Conservation (phyloP, 257 asterid genomes). For the Henckelia pumila region DNA sequence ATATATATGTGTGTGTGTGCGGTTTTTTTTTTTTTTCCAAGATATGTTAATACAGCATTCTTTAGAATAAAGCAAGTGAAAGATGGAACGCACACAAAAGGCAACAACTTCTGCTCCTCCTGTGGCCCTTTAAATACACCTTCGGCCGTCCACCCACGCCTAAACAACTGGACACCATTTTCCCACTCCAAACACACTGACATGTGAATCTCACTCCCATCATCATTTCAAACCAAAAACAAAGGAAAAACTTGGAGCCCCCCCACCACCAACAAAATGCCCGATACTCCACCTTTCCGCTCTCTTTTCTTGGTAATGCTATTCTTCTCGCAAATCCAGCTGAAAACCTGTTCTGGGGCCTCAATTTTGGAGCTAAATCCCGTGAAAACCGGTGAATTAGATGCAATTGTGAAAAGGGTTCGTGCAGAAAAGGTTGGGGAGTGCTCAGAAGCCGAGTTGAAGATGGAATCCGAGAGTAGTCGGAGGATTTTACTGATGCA, state of each 20-base stretch:
- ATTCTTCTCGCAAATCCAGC: slow-evolving; percentile 26
- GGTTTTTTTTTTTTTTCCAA: too few species aligned
- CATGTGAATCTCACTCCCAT: slow-evolving; percentile 34
- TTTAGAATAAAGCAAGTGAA: background rate
- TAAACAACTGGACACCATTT: slow-evolving; percentile 25
- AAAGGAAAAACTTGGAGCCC: slow-evolving; percentile 2
- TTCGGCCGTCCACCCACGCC: too few species aligned
- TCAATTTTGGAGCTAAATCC: slow-evolving; percentile 42
- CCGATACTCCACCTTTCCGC: slow-evolving; percentile 24
- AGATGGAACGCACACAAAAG: background rate
- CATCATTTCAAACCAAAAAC: slow-evolving; percentile 22
- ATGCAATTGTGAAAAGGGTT: slow-evolving; percentile 37
- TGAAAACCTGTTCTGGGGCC: slow-evolving; percentile 34
- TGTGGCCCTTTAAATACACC: background rate
- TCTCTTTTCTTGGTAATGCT: slow-evolving; percentile 27
- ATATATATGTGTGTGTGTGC: too few species aligned
- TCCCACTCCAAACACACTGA: slow-evolving; percentile 17
- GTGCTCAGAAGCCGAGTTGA: slow-evolving; percentile 26
- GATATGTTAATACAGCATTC: background rate
- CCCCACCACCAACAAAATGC: slow-evolving; percentile 52
- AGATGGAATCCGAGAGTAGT: slow-evolving; percentile 57
- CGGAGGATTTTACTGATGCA: slow-evolving; percentile 55
- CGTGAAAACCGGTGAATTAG: slow-evolving; percentile 33
- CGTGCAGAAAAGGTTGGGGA: slow-evolving; percentile 45
- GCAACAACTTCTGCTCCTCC: background rate